phyloP scores from a whole-genome alignment of 2,329 filamentous ascomycete species.

The Claviceps maximensis region DNA sequence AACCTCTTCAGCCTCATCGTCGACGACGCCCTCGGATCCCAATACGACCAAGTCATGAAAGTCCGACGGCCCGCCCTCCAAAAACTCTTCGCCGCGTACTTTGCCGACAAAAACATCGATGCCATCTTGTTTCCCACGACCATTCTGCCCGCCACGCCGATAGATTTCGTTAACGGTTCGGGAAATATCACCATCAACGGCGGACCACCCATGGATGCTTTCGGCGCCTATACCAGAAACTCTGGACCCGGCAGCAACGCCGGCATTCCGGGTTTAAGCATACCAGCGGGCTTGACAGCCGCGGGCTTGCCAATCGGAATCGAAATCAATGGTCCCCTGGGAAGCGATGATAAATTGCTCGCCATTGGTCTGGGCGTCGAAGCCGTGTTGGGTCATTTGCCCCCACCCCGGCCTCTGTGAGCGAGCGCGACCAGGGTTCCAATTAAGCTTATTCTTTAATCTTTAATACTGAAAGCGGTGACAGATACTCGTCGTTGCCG shows the following conservation, averaged over 20 bases:
- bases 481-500: too few relatives aligned
- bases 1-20: neutral
- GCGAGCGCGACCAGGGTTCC: too few relatives aligned
- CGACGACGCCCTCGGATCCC: neutral
- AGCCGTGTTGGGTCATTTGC: slow-evolving; percentile 6
- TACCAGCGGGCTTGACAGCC: slow-evolving; percentile 6
- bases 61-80: slow-evolving; percentile 9
- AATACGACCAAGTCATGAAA: slow-evolving; percentile 6
- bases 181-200: slow-evolving; percentile 9
- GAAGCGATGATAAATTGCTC: slow-evolving; percentile 7
- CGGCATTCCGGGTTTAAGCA: slow-evolving; percentile 9
- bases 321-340: slow-evolving; percentile 8
- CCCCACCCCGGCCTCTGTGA: neutral
- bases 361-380: slow-evolving; percentile 8
- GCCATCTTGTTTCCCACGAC: slow-evolving; percentile 10
- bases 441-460: too few relatives aligned
- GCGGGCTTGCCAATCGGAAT: slow-evolving; percentile 7
- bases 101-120: slow-evolving; percentile 3
- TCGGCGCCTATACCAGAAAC: slow-evolving; percentile 6
- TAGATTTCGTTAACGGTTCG: slow-evolving; percentile 6
- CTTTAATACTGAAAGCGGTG: too few relatives aligned
- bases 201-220: slow-evolving; percentile 6
- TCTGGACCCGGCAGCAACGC: slow-evolving; percentile 8
- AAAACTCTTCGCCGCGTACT: slow-evolving; percentile 7
- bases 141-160: slow-evolving; percentile 8